These are phyloP conservation scores for Streptanthus diversifolius DNA, from an alignment of 345 rosid genomes.

Conservation along the genomic window DNA sequence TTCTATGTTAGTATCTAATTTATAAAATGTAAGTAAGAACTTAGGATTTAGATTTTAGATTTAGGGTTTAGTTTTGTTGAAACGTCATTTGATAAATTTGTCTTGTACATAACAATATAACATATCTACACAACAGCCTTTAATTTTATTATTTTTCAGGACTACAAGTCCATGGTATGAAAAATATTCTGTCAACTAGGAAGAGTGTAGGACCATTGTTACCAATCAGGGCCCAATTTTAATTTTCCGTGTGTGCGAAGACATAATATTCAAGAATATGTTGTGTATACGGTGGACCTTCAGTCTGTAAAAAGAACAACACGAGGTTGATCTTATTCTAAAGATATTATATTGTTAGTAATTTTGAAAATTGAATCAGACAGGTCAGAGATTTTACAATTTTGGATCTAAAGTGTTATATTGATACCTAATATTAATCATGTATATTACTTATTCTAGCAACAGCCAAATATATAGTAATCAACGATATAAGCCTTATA, in stretches of 20 bases:
- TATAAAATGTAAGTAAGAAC: no score
- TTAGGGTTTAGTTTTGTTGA: no score
- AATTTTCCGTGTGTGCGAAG: background rate
- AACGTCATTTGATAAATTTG: no score
- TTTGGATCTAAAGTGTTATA: background rate
- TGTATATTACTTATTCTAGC: background rate
- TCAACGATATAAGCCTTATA: no score
- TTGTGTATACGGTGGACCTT: background rate
- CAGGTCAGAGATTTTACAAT: no score
- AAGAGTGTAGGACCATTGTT: constrained; percentile 1
- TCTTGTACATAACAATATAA: no score
- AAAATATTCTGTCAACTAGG: background rate
- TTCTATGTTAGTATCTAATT: no score
- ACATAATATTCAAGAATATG: background rate
- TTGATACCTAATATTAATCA: background rate
- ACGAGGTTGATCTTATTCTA: background rate
- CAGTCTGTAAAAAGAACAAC: background rate
- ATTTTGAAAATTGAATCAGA: no score
- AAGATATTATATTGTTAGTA: no score
- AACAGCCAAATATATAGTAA: background rate
- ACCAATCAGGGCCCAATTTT: background rate
- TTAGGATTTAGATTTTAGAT: no score
- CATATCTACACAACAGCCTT: background rate
- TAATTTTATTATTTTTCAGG: background rate
- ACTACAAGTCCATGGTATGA: background rate